A percentile compares a stretch with the other conserved stretches of the same genome.
These are phyloP conservation scores for Yamadazyma sp. DNA, from an alignment of 1,139 yeast species.

Conservation along the genomic window DNA sequence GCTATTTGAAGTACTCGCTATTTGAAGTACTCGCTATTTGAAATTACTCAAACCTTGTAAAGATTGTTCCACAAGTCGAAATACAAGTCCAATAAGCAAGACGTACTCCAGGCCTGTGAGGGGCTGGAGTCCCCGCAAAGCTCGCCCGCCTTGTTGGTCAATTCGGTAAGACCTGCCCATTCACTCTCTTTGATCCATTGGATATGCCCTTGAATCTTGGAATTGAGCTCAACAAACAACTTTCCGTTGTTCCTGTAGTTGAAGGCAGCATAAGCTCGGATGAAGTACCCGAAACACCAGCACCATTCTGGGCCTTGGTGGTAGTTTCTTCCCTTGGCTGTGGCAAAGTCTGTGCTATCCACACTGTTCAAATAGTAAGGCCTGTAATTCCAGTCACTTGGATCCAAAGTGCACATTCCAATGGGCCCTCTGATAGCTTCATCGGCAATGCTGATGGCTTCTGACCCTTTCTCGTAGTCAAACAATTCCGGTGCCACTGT, in stretches of 20 bases:
- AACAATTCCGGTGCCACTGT: constrained; percentile 92
- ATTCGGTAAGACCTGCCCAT: constrained; percentile 94
- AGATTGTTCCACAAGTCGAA: constrained; percentile 52
- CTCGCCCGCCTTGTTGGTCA: constrained; percentile 85
- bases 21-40: no score
- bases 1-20: no score
- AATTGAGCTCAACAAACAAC: constrained; percentile 41
- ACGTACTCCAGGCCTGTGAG: constrained; percentile 94
- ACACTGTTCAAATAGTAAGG: constrained; percentile 83
- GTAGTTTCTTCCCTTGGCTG: constrained; percentile 92
- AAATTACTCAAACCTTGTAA: constrained; percentile 7
- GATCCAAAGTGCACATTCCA: constrained; percentile 92
- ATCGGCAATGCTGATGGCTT: constrained; percentile 74
- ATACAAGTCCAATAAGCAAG: constrained; percentile 80
- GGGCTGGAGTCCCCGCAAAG: constrained; percentile 86
- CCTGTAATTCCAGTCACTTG: constrained; percentile 85
- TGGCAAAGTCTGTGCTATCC: constrained; percentile 84
- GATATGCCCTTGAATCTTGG: constrained; percentile 63
- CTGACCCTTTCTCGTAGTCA: constrained; percentile 55
- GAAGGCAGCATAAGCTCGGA: constrained; percentile 70
- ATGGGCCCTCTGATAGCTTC: constrained; percentile 76
- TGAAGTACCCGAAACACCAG: constrained; percentile 85
- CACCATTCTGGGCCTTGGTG: constrained; percentile 99
- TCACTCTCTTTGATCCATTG: constrained; percentile 70
- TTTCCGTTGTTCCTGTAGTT: constrained; percentile 31